Base-by-base conservation (phyloP, 768 basidiomycete species). In the Termitomyces sp. region DNA sequence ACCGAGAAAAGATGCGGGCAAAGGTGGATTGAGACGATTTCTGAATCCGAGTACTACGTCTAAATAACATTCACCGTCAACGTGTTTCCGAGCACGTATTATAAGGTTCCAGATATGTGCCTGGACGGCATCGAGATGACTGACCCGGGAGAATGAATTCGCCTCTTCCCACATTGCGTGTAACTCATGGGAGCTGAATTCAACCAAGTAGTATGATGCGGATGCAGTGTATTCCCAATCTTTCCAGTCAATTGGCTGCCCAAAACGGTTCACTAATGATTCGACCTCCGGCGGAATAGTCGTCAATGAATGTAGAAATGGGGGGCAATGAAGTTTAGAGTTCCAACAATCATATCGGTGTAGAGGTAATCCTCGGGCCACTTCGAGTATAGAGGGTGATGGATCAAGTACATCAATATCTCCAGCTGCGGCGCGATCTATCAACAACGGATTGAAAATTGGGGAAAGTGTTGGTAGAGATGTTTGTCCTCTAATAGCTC, bases 21-120 rank as follows among this genome's bases (percentile, higher is more conserved):
- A 60, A 18, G 64, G 61, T 5, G 70, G 66, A 24, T 52, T 24
- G 5, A 63, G 43, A 66, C 54, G 53, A 67, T 66, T 45, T 58
- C 58, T 70, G 40, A 71, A 62, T 57, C 70, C 61, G 49, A 69
- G 66, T 1, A 58, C 42, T 12, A 63, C 57, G 16, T 65, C 61
- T 48, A 65, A 45, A 32, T 65, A 36, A 56, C 48, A 58, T 63
- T 64, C 58, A 56, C 61, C 63, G 43, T 64, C 58, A 42, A 42
- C 40, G 2, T 67, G 46, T 12, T 57, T 58, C 30, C 69, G 68
- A 20, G 72, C 72, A 47, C 69, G 66, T 46, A 71, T 68, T 36
- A 74, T 63, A n/a, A 65, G 62, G 9, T 57, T 55, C 74, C 75
- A 76, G 6, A 76, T 42, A 58, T 73, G 72, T 3, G 73, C 73